These are phyloP conservation scores for Chloranthus sessilifolius DNA, from an alignment of 164 flowering plant genomes.

Conservation along the genomic window DNA sequence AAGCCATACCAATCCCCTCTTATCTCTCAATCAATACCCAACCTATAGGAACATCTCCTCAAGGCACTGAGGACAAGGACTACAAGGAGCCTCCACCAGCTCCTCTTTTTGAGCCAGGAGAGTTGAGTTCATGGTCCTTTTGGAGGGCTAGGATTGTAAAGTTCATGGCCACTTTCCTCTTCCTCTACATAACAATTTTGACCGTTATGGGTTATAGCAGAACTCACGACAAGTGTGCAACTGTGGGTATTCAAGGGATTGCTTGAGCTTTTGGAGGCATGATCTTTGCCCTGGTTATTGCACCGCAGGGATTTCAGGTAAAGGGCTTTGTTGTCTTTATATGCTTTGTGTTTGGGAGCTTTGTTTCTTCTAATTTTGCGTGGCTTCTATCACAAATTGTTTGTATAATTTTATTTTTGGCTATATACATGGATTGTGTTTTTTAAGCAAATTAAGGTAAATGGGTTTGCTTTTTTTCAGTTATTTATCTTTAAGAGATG, in stretches of 20 bases:
- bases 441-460: too few species aligned
- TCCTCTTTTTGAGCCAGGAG: slow-evolving; percentile 50
- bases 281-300: slow-evolving; percentile 73
- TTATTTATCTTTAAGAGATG: too few species aligned
- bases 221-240: slow-evolving; percentile 36
- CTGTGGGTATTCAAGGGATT: slow-evolving; percentile 59
- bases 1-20: not conserved
- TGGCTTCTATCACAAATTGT: too few species aligned
- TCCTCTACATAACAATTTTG: slow-evolving; percentile 51
- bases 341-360: not conserved
- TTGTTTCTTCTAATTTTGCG: too few species aligned
- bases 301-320: slow-evolving; percentile 70
- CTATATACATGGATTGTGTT: too few species aligned
- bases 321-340: not conserved
- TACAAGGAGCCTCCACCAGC: slow-evolving; percentile 62
- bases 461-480: too few species aligned
- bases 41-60: slow-evolving; percentile 53
- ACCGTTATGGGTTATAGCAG: slow-evolving; percentile 53
- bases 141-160: slow-evolving; percentile 61
- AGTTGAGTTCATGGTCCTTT: slow-evolving; percentile 55
- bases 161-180: slow-evolving; percentile 55
- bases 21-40: slow-evolving; percentile 15
- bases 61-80: slow-evolving; percentile 42
- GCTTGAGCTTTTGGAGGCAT: slow-evolving; percentile 73
- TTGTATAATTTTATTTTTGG: too few species aligned